Percentiles rank a stretch among this genome's conserved stretches.
Evolutionary conservation across 805 yeast species (phyloP).

Genomic region (Hanseniaspora thailandica): DNA sequence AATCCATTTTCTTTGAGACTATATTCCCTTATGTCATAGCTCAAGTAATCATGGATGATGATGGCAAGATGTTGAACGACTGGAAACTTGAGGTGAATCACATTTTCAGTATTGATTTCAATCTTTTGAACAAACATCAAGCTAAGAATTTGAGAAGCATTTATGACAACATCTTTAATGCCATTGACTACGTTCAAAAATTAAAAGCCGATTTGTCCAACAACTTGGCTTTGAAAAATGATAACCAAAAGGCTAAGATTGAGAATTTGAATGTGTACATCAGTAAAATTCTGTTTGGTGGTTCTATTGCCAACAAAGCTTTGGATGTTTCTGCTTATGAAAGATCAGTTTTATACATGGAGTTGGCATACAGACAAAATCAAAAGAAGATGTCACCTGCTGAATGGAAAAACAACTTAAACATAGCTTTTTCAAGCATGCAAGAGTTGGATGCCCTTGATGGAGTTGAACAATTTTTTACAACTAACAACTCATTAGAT

Average conservation of each 20-base stretch:
- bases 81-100: slow-evolving; percentile 45
- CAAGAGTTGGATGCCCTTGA: slow-evolving; percentile 84
- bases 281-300: slow-evolving; percentile 44
- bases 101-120: slow-evolving; percentile 42
- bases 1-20: slow-evolving; percentile 55
- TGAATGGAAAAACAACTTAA: slow-evolving; percentile 37
- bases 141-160: slow-evolving; percentile 52
- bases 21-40: slow-evolving; percentile 67
- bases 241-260: slow-evolving; percentile 26
- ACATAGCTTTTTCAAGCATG: slow-evolving; percentile 70
- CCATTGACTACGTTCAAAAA: slow-evolving; percentile 71
- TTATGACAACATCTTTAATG: slow-evolving; percentile 61
- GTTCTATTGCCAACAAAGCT: slow-evolving; percentile 62
- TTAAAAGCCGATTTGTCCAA: slow-evolving; percentile 38
- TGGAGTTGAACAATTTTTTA: slow-evolving; percentile 66
- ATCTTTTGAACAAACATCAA: slow-evolving; percentile 38
- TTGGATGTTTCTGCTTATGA: slow-evolving; percentile 78
- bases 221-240: slow-evolving; percentile 29
- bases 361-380: slow-evolving; percentile 47
- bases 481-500: slow-evolving; percentile 48
- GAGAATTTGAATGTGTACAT: slow-evolving; percentile 39
- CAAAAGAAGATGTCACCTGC: slow-evolving; percentile 19
- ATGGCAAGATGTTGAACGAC: slow-evolving; percentile 28
- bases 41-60: slow-evolving; percentile 43
- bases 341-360: slow-evolving; percentile 74